Base-by-base conservation (phyloP, 2,329 filamentous ascomycete species). In the Nothopassalora personata region DNA sequence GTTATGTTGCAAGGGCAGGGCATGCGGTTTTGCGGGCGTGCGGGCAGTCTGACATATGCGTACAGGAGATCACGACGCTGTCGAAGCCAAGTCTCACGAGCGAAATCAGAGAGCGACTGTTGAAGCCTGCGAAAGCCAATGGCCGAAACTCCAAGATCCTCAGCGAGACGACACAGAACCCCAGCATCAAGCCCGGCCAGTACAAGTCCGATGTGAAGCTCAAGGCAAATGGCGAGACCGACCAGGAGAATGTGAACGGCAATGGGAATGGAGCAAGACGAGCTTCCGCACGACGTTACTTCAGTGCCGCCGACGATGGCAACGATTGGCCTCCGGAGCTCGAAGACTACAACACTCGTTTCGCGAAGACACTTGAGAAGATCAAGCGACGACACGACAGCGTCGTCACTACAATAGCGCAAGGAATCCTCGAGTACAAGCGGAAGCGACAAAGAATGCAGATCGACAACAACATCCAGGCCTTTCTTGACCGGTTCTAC, bases 401-500 rank as follows among this genome's bases (percentile, higher is more conserved):
- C 69, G 94, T 99, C 63, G 94, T 99, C 52, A 99, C 94, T 18
- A 99, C 94, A 7, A 94, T 99, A 76, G 94, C 94, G 5, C 93
- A 99, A 76, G 94, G 94, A 60, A 97, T 99, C 66, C 83, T 97
- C 60, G 94, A 99, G 77, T 99, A 96, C 82, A 99, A 99, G 79
- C 90, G 93, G 57, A 93, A 89, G 73, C 86, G 91, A 62, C 94
- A 99, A 81, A 86, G 94, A 56, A 94, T 97, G 88, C 94, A 97
- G 73, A 99, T 99, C 71, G 94, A 97, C 77, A 88, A 92, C 73
- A 95, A 92, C 68, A 97, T 99, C 60, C 94, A 99, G 75, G 88
- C 91, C 57, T 99, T 99, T 80, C 85, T 99, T 66, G 94, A 99
- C 77, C 90, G 94, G 60, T 99, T 99, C 77, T 99, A 99, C 81